Base-by-base conservation (phyloP, 164 flowering plant species). In the Amborella trichopoda region DNA sequence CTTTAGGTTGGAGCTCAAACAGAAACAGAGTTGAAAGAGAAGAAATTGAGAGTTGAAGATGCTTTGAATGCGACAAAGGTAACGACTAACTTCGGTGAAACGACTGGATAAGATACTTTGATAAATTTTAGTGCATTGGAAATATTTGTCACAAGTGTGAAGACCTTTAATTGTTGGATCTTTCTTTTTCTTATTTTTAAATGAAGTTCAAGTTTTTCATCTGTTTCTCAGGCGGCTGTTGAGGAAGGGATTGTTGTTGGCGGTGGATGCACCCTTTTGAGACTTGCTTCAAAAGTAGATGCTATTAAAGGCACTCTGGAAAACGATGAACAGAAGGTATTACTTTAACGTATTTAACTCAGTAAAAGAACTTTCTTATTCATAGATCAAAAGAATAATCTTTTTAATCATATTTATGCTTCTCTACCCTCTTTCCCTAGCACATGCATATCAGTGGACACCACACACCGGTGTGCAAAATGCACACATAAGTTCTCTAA, bases 1-100 rank as follows among this genome's bases (percentile, higher is more conserved):
- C 20, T 52, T 27, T 58, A 91, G 98, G 96, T 91, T 67, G 96
- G 99, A 47, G 99, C 99, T 13, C 99, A 91, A 70, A 91, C 99
- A 41, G 99, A 91, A 58, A 87, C 95, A 18, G 99, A 91, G 62
- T 66, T 91, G 37, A 91, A 87, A 59, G 99, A 87, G 44, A 87
- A 91, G 83, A 82, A 91, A 49, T 55, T 91, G 66, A 81, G 99
- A 61, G 99, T 91, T 23, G 99, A 91, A 62, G 99, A 91, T 75
- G 99, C 99, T 49, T 86, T 87, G 28, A 91, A 91, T 65, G 99
- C 99, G 23, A 87, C 99, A 21, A 91, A 87, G 96, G 98, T 81
- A 65, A n/a, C n/a, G n/a, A n/a, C n/a, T n/a, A n/a, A n/a, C n/a
- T n/a, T n/a, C n/a, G n/a, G n/a, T n/a, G n/a, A n/a, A 10, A 38